Evolutionary conservation across 2,329 filamentous ascomycete genomes (phyloP).

Genomic region (Talaromyces amestolkiae): DNA sequence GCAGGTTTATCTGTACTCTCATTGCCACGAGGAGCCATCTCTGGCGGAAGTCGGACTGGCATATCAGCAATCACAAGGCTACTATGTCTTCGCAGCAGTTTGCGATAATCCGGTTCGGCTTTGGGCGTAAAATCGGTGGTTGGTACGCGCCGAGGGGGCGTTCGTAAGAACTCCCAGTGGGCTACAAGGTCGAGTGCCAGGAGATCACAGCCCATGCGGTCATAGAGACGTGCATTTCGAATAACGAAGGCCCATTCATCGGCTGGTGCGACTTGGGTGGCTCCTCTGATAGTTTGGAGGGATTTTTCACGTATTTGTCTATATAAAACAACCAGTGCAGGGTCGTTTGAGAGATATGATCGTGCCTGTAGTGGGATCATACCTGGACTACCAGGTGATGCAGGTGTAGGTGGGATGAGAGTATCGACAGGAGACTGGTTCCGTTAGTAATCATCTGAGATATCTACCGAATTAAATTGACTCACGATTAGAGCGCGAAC

Average conservation of each 20-base stretch:
- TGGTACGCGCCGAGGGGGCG: conserved; percentile 22
- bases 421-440: conserved; percentile 71
- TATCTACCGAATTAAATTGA: conserved; percentile 15
- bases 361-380: conserved; percentile 61
- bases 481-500: conserved; percentile 77
- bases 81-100: conserved; percentile 67
- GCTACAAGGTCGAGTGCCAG: conserved; percentile 74
- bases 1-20: conserved; percentile 24
- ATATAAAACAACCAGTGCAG: conserved; percentile 83
- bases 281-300: conserved; percentile 79
- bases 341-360: conserved; percentile 85
- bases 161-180: conserved; percentile 51
- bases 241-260: conserved; percentile 87
- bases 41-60: conserved; percentile 23
- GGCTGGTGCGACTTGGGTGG: conserved; percentile 71
- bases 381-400: conserved; percentile 64
- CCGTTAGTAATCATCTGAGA: conserved; percentile 22
- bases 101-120: conserved; percentile 58
- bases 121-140: conserved; percentile 28
- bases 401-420: conserved; percentile 51
- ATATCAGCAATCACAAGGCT: conserved; percentile 77
- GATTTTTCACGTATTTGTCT: conserved; percentile 78
- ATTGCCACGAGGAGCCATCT: not conserved
- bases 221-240: conserved; percentile 79
- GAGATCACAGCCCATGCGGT: conserved; percentile 89